A percentile compares a stretch with the other conserved stretches of the same genome.
Conservation (phyloP, 768 basidiomycete species). For the Xerocomellus dryophilus region DNA sequence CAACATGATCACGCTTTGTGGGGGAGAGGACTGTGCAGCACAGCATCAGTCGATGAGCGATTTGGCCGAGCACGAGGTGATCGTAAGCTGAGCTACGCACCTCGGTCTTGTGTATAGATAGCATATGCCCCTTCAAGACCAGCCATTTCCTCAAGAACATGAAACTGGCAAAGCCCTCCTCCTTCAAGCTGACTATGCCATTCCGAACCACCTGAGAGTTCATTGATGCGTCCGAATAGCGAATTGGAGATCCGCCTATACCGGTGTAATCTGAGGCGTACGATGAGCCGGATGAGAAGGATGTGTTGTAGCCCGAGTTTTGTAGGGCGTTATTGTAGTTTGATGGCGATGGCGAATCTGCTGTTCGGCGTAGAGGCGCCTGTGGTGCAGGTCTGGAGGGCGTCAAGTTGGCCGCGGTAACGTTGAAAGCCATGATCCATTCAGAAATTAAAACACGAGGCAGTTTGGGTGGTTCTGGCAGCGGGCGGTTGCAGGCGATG, state of each 20-base stretch:
- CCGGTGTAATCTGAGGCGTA: constrained; percentile 71
- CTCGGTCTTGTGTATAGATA: constrained; percentile 90
- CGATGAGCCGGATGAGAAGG: constrained; percentile 57
- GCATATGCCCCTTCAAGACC: constrained; percentile 72
- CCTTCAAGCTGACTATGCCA: constrained; percentile 85
- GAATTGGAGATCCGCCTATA: constrained; percentile 76
- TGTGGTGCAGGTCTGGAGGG: constrained; percentile 78
- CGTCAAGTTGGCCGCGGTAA: constrained; percentile 58
- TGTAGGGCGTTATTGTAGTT: constrained; percentile 42
- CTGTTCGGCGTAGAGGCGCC: constrained; percentile 52
- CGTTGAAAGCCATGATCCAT: constrained; percentile 46
- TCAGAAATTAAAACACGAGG: constrained; percentile 18
- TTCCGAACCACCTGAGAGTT: constrained; percentile 53
- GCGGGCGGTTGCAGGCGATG: background rate
- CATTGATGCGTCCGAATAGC: constrained; percentile 37
- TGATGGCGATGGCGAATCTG: constrained; percentile 33
- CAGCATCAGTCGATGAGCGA: constrained; percentile 4
- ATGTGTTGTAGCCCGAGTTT: constrained; percentile 56
- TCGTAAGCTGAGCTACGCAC: constrained; percentile 42
- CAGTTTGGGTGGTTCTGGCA: background rate
- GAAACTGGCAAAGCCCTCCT: constrained; percentile 90
- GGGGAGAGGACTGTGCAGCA: constrained; percentile 44
- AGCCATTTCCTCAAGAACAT: constrained; percentile 92
- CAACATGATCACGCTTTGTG: constrained; percentile 62
- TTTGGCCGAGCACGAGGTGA: background rate